Base-by-base conservation (phyloP, 768 basidiomycete species). In the Lyophyllum shimeji region DNA sequence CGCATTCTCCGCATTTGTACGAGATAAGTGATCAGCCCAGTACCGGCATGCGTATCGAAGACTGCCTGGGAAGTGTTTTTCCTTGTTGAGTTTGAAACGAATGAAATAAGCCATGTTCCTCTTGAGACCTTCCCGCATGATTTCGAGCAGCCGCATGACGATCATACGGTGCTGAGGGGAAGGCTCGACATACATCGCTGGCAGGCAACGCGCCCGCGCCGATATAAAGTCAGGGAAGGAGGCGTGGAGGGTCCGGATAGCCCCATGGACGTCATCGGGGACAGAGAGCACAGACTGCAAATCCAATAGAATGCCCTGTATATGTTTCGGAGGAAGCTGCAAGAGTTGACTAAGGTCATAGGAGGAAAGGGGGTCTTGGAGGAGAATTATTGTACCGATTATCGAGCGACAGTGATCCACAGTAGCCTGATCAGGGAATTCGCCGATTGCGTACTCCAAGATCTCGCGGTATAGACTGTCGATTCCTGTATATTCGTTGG, bases 141-240 rank as follows among this genome's bases (percentile, higher is more conserved):
- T 57, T 21, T 60, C 56, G 11, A 60, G 47, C 9, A 57, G 56
- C 13, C 60, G 56, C 23, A 51, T 23, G 46, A 56, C 39, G 7
- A 60, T 48, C 20, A 49, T 44, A 47, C 27, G 56, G 47, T 60
- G 60, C 13, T 60, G 60, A 17, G 56, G 56, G 8, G 60, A 43
- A 18, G 60, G 60, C 37, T 60, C 60, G 25, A 60, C 43, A 24
- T 60, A 60, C 53, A 60, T 60, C n/a, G 21, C 49, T 18, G 60
- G 46, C 12, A 57, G 50, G 29, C 60, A 60, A 13, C 60, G 44
- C 18, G 47, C 23, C 43, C 47, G 29, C 17, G 55, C 50, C 3
- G 60, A 50, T 4, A 60, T 57, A 29, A 60, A 60, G 48, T 60
- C 60, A n/a, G 52, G 60, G 39, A 60, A 60, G 9, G 60, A 60